These are phyloP conservation scores for Geotrichum europaeum DNA, from an alignment of 1,139 yeast genomes.

Conservation along the genomic window DNA sequence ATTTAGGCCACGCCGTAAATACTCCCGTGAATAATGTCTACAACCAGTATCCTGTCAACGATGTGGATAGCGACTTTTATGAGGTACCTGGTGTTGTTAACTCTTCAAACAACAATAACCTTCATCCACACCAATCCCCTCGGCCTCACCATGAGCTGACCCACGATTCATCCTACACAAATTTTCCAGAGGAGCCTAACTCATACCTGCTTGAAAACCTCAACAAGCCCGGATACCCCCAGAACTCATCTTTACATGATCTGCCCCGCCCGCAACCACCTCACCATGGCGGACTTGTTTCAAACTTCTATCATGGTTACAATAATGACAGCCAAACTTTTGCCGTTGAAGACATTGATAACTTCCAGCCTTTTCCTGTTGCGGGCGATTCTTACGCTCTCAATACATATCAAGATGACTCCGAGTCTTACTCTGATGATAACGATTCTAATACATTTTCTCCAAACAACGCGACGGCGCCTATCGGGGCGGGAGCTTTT, in stretches of 20 bases:
- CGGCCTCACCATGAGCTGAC: slow-evolving; percentile 9
- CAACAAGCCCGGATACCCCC: neutral
- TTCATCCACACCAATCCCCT: neutral
- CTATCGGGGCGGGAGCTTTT: neutral
- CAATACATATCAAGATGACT: slow-evolving; percentile 35
- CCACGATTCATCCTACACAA: neutral
- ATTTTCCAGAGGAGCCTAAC: slow-evolving; percentile 11
- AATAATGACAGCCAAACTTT: slow-evolving; percentile 7
- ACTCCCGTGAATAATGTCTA: neutral
- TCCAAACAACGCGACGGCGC: neutral
- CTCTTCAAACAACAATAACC: neutral
- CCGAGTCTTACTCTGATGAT: neutral
- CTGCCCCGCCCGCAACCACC: neutral
- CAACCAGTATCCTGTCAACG: slow-evolving; percentile 2
- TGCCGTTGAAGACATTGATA: slow-evolving; percentile 13
- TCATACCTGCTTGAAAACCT: slow-evolving; percentile 1
- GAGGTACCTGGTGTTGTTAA: neutral
- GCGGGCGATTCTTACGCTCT: slow-evolving; percentile 37
- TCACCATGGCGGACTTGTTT: neutral
- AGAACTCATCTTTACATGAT: neutral
- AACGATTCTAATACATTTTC: neutral
- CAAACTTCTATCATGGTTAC: slow-evolving; percentile 12
- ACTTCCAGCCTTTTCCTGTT: slow-evolving; percentile 29
- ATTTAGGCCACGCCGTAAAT: neutral
- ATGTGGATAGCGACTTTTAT: slow-evolving; percentile 2